A percentile compares a stretch with the other conserved stretches of the same genome.
These are phyloP conservation scores for Colletotrichum falcatum DNA, from an alignment of 2,329 filamentous ascomycete genomes.

Conservation along the genomic window DNA sequence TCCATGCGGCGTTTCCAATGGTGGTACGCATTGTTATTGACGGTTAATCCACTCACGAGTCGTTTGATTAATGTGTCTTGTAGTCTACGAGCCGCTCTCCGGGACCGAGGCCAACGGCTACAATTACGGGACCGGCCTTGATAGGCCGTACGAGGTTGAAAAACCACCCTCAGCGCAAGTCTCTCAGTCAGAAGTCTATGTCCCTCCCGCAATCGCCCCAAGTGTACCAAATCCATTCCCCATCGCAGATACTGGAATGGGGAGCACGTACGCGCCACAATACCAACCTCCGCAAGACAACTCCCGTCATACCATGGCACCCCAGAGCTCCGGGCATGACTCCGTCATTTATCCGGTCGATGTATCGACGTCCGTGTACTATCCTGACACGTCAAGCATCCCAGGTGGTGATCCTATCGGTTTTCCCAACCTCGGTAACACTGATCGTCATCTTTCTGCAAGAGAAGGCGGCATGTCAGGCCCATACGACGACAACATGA, in stretches of 20 bases:
- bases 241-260: conserved; percentile 46
- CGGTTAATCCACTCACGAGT: neutral
- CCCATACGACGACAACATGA: conserved; percentile 22
- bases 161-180: conserved; percentile 43
- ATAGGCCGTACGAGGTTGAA: conserved; percentile 50
- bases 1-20: conserved; percentile 44
- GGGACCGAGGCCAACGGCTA: conserved; percentile 41
- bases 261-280: conserved; percentile 48
- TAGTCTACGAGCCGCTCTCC: conserved; percentile 52
- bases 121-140: conserved; percentile 47
- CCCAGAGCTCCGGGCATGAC: conserved; percentile 50
- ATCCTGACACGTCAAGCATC: conserved; percentile 34
- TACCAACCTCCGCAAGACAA: conserved; percentile 54
- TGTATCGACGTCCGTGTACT: conserved; percentile 45
- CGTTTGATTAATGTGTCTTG: conserved; percentile 2
- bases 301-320: conserved; percentile 40
- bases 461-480: conserved; percentile 18
- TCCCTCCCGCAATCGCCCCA: conserved; percentile 46
- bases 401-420: neutral
- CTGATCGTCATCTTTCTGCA: conserved; percentile 2
- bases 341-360: conserved; percentile 55
- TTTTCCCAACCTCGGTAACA: neutral
- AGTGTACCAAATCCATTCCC: conserved; percentile 46
- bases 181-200: conserved; percentile 32
- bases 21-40: conserved; percentile 47